These are phyloP conservation scores for Naganishia kalamii DNA, from an alignment of 768 basidiomycete genomes.

Conservation along the genomic window DNA sequence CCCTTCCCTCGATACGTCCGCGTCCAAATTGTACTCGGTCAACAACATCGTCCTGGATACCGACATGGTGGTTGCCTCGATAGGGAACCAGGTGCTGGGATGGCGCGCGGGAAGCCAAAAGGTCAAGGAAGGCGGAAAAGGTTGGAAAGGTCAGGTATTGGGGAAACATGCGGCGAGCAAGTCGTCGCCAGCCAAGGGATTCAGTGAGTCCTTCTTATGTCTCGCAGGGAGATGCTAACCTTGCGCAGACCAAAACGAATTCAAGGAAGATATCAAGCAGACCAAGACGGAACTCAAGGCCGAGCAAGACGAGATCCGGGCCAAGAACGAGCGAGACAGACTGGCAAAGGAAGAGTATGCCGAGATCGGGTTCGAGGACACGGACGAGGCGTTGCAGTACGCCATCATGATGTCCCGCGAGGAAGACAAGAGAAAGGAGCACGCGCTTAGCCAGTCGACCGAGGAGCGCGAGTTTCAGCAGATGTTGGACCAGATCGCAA, in stretches of 20 bases:
- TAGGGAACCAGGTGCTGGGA: slow-evolving; percentile 36
- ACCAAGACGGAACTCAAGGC: slow-evolving; percentile 28
- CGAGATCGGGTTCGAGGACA: slow-evolving; percentile 37
- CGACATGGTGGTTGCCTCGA: slow-evolving; percentile 38
- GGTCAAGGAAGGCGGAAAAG: slow-evolving; percentile 29
- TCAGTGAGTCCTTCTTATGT: background rate
- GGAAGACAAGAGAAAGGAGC: slow-evolving; percentile 5
- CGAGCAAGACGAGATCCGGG: slow-evolving; percentile 10
- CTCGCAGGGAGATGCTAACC: background rate
- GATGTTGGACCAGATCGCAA: slow-evolving; percentile 1
- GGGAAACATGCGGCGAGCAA: slow-evolving; percentile 24
- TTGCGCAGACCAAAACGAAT: slow-evolving; percentile 31
- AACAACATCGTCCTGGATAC: slow-evolving; percentile 42
- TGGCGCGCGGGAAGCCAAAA: slow-evolving; percentile 41
- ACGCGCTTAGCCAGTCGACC: background rate
- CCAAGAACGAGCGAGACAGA: slow-evolving; percentile 22
- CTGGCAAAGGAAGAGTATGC: slow-evolving; percentile 32
- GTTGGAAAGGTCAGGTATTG: slow-evolving; percentile 25
- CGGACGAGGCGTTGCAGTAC: slow-evolving; percentile 42
- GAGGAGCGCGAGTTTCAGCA: slow-evolving; percentile 17
- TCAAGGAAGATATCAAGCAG: slow-evolving; percentile 32
- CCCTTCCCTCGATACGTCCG: slow-evolving; percentile 17
- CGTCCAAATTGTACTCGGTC: slow-evolving; percentile 29
- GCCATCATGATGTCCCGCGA: slow-evolving; percentile 43
- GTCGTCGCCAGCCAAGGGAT: slow-evolving; percentile 23